These are phyloP conservation scores for Chlamydomonas incerta DNA, from an alignment of 139 green algal species.

Conservation along the genomic window DNA sequence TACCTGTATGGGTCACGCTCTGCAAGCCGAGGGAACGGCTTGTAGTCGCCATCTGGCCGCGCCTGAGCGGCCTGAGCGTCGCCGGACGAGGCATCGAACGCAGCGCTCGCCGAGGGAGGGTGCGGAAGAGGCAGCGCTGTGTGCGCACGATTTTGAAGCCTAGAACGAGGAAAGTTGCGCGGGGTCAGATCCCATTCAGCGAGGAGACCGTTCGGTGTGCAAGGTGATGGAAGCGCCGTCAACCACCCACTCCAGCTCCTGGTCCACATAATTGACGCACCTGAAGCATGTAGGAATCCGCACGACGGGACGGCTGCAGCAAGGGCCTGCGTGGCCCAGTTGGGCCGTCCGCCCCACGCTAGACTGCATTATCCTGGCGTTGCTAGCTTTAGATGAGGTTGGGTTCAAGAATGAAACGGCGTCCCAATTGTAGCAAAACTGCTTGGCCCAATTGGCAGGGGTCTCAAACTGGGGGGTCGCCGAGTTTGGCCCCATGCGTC, in stretches of 20 bases:
- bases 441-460: too few species aligned
- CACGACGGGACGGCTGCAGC: conserved; percentile 16
- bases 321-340: conserved; percentile 7
- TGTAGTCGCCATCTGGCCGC: conserved; percentile 30
- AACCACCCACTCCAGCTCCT: not conserved
- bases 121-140: conserved; percentile 4
- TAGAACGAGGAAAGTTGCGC: not conserved
- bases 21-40: conserved; percentile 74
- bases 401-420: too few species aligned
- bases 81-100: conserved; percentile 15
- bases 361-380: not conserved
- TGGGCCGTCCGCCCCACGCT: not conserved
- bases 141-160: not conserved
- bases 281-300: not conserved
- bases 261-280: not conserved
- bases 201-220: too few species aligned
- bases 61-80: not conserved
- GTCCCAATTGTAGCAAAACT: too few species aligned
- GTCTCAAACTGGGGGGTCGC: too few species aligned
- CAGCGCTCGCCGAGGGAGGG: conserved; percentile 7
- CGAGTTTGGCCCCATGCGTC: too few species aligned
- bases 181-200: not conserved
- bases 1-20: conserved; percentile 86
- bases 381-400: not conserved
- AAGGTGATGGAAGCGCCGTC: conserved; percentile 1